Conservation (phyloP, 352 stramenopile genomes). For the Globisporangium paroecandrum region DNA sequence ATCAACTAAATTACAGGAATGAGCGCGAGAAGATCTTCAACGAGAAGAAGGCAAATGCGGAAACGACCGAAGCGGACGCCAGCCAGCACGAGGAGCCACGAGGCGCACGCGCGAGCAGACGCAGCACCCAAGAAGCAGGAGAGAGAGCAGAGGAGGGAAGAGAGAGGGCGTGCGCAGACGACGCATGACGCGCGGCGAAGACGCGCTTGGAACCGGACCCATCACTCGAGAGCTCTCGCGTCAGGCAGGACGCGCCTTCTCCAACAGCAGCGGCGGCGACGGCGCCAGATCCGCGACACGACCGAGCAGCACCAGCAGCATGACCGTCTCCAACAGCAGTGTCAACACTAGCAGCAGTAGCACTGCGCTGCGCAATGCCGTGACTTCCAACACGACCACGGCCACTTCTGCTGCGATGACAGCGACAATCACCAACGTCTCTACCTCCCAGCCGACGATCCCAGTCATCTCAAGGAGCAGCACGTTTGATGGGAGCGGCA, state of each 20-base stretch:
- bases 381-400: conserved; percentile 9
- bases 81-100: neutral
- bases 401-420: neutral
- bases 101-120: conserved; percentile 1
- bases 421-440: neutral
- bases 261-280: neutral
- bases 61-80: neutral
- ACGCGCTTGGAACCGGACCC: conserved; percentile 3
- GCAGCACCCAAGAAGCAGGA: neutral
- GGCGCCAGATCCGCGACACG: neutral
- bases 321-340: conserved; percentile 50
- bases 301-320: conserved; percentile 12
- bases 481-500: neutral
- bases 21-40: conserved; percentile 11
- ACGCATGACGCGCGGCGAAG: conserved; percentile 6
- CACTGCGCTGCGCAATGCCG: neutral
- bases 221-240: conserved; percentile 16
- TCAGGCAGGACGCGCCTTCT: neutral
- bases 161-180: conserved; percentile 4
- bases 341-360: conserved; percentile 14
- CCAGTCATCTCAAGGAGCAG: neutral
- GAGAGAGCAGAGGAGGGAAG: neutral
- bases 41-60: conserved; percentile 5
- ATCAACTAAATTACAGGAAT: neutral
- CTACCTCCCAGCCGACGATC: conserved; percentile 4